A percentile compares a stretch with the other conserved stretches of the same genome.
These are phyloP conservation scores for Avena atlantica DNA, from an alignment of 176 grass and related monocot genomes.

Conservation along the genomic window DNA sequence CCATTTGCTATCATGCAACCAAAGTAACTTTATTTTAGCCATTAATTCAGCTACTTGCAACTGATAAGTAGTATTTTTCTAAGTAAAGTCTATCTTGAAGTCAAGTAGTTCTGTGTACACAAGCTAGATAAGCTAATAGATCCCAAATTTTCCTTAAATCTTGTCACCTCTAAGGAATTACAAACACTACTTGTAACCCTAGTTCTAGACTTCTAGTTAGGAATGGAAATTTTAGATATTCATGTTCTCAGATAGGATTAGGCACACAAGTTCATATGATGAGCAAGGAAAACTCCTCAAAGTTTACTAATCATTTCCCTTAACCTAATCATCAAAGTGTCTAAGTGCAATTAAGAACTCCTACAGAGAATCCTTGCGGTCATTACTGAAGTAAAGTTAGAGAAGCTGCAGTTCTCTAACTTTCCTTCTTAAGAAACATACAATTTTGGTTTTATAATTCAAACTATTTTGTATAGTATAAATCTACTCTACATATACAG, in stretches of 20 bases:
- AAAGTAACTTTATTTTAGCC: conserved; percentile 23
- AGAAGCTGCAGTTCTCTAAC: no score
- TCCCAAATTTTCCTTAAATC: background rate
- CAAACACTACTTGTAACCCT: background rate
- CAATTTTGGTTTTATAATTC: no score
- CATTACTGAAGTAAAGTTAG: background rate
- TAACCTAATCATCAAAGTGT: background rate
- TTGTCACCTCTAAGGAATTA: background rate
- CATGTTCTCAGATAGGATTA: background rate
- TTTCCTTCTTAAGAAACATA: no score
- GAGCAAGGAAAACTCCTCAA: conserved; percentile 17
- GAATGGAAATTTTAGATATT: background rate
- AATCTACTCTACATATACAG: no score
- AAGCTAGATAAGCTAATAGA: conserved; percentile 16
- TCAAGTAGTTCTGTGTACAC: conserved; percentile 8
- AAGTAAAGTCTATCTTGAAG: background rate
- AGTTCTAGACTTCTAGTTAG: background rate
- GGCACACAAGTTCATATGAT: background rate
- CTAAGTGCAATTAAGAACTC: background rate
- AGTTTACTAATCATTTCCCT: background rate
- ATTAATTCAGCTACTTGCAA: conserved; percentile 6
- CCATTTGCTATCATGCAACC: conserved; percentile 21
- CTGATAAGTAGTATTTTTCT: conserved; percentile 13
- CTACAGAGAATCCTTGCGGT: background rate
- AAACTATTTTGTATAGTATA: no score